Base-by-base conservation (phyloP, 164 flowering plant genomes). In the Stephania cephalantha region DNA sequence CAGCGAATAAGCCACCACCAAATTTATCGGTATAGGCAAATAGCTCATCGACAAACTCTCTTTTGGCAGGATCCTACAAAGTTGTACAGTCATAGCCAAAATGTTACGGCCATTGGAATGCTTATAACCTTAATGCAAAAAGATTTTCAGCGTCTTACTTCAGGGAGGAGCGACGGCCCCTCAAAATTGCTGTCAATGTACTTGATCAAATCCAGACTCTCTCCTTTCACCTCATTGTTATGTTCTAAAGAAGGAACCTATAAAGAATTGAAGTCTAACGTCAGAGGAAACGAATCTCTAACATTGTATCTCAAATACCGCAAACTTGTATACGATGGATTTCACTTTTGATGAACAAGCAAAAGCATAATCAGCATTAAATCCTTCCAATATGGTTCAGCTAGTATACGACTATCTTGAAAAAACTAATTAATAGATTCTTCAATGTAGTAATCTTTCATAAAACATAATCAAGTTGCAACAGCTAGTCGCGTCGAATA, bases 221-320 rank as follows among this genome's bases (percentile, higher is more conserved):
- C 97, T 73, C 93, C 98, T 71, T n/a, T 89, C 31, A 94, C 85
- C 83, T 90, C 82, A 75, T 86, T 85, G 69, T 92, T 86, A 83
- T 92, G 94, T 80, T 94, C 98, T 83, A 94, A 69, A 6, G 97
- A 53, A 74, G 98, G 98, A 55, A 93, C 97, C 97, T 93, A 83
- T 35, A 50, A 70, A 9, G 67, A 45, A 31, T 46, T 42, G 22
- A 17, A 69, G 66, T 7, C 20, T 44, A 12, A 74, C 6, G 30
- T 48, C 53, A 48, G 13, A 61, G 20, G 18, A 6, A 61, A 61
- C 15, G 13, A 3, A 11, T 13, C 42, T 35, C 42, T 35, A 35
- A 35, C 42, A 35, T 35, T 35, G 42, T 35, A 35, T 35, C 42
- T 35, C 2, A 35, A 35, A 35, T 35, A 2, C 42, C 42, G 4